Evolutionary conservation across 2,329 filamentous ascomycete genomes (phyloP), one percentile per base, ranked within the genome.

Genomic region (Pseudogymnoascus sp.): DNA sequence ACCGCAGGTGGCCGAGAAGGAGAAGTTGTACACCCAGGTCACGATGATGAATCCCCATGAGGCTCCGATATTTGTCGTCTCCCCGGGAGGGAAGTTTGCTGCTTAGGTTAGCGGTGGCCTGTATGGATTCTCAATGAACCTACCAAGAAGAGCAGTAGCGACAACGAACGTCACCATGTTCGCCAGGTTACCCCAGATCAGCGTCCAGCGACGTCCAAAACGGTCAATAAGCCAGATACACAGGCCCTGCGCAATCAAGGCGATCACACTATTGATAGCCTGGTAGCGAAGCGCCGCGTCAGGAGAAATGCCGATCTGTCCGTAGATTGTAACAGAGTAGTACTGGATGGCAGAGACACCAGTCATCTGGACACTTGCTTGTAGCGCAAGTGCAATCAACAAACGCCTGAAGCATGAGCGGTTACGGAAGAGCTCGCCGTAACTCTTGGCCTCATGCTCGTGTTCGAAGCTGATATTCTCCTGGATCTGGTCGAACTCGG

Each of bases 11-110:
- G 82, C 81, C 3, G 82, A 87, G 79, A 91, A 92, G 42, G 81
- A 87, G 76, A 91, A 88, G 75, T 92, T 92, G 79, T 90, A 92
- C 1, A 90, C 72, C 89, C 89, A 92, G 1, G 89, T 92, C 69
- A 85, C 82, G 62, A 83, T 79, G 65, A 92, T 92, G 74, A 92
- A 93, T 1, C 84, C 88, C 86, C 87, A 90, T 5, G 81, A 80
- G 0, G 87, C 87, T 4, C 78, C 76, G 41, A 74, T 75, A 63
- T 84, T 84, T 33, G 63, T 73, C 73, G 63, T 78, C 75, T 55
- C 73, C 73, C 2, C 80, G 1, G 88, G 83, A 1, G 88, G 88
- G 73, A 87, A 92, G 30, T 74, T 68, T 45, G 79, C 73, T 73
- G 28, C 72, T 45, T 16, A 22, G 28, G 33, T 41, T 22, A 38